phyloP scores from a whole-genome alignment of 345 rosid genomes.

The Sisymbrium altissimum region DNA sequence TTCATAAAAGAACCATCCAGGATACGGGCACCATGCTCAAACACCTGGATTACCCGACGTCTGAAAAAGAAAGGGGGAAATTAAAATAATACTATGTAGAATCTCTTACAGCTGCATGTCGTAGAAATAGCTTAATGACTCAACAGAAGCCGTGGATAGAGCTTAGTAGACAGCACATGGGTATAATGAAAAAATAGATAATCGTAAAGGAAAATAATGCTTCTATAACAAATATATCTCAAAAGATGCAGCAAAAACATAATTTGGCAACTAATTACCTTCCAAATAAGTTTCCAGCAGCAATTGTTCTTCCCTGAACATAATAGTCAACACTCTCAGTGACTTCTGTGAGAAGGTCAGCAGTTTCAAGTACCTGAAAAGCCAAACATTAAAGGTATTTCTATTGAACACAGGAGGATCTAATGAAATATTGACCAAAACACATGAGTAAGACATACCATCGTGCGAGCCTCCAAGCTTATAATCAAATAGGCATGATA shows the following conservation, averaged over 20 bases:
- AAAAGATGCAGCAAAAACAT: slow-evolving; percentile 22
- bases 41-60: slow-evolving; percentile 94
- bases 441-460: slow-evolving; percentile 51
- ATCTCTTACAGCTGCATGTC: slow-evolving; percentile 21
- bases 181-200: neutral
- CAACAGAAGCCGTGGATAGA: slow-evolving; percentile 9
- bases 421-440: slow-evolving; percentile 5
- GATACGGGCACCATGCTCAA: slow-evolving; percentile 87
- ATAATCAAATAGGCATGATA: slow-evolving; percentile 98
- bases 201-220: neutral
- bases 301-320: slow-evolving; percentile 95
- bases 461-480: slow-evolving; percentile 89
- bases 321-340: slow-evolving; percentile 98
- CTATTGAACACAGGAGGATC: neutral
- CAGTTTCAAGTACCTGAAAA: slow-evolving; percentile 88
- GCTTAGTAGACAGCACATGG: slow-evolving; percentile 9
- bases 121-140: neutral
- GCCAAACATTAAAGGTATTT: slow-evolving; percentile 18
- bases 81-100: slow-evolving; percentile 3
- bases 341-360: slow-evolving; percentile 93
- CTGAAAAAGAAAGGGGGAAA: slow-evolving; percentile 36
- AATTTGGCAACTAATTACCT: slow-evolving; percentile 46
- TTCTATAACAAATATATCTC: slow-evolving; percentile 13
- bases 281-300: slow-evolving; percentile 96
- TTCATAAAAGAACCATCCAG: slow-evolving; percentile 97